These are phyloP conservation scores for Lentinula sp. DNA, from an alignment of 768 basidiomycete genomes.

Conservation along the genomic window DNA sequence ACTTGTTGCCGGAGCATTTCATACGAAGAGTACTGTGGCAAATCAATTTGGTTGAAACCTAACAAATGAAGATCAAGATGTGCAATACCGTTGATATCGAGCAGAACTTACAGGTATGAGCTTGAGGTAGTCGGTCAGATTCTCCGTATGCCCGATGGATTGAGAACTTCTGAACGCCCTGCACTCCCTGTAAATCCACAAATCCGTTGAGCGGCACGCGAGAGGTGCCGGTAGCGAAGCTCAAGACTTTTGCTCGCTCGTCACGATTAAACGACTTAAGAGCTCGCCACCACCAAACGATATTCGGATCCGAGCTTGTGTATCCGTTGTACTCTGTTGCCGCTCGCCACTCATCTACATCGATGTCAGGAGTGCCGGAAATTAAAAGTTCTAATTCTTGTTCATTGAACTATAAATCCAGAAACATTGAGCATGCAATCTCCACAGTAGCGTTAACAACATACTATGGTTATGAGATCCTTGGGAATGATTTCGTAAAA, in stretches of 20 bases:
- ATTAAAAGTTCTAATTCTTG: constrained; percentile 92
- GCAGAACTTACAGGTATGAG: constrained; percentile 72
- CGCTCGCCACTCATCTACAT: constrained; percentile 95
- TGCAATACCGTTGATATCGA: background rate
- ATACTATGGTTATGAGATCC: constrained; percentile 86
- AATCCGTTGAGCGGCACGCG: constrained; percentile 94
- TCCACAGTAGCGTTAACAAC: constrained; percentile 19
- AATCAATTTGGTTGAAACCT: constrained; percentile 94
- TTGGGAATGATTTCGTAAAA: constrained; percentile 99
- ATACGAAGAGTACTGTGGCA: constrained; percentile 93
- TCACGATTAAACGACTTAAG: constrained; percentile 96
- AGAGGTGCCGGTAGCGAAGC: constrained; percentile 92
- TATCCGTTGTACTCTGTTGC: constrained; percentile 91
- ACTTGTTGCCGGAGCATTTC: constrained; percentile 93
- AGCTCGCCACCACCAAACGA: constrained; percentile 99
- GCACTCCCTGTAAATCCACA: constrained; percentile 89
- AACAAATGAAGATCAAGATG: constrained; percentile 10
- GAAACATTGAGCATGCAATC: constrained; percentile 6
- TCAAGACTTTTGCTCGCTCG: constrained; percentile 93
- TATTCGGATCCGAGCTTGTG: constrained; percentile 85
- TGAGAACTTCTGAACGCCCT: constrained; percentile 91
- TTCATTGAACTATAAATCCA: constrained; percentile 73
- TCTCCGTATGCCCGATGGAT: constrained; percentile 93
- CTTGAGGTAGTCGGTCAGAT: constrained; percentile 78
- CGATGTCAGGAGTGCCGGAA: constrained; percentile 97